Evolutionary conservation across 257 asterid species (phyloP), one percentile per base, ranked within the genome.

Genomic region (Solanum ahanhuiri): DNA sequence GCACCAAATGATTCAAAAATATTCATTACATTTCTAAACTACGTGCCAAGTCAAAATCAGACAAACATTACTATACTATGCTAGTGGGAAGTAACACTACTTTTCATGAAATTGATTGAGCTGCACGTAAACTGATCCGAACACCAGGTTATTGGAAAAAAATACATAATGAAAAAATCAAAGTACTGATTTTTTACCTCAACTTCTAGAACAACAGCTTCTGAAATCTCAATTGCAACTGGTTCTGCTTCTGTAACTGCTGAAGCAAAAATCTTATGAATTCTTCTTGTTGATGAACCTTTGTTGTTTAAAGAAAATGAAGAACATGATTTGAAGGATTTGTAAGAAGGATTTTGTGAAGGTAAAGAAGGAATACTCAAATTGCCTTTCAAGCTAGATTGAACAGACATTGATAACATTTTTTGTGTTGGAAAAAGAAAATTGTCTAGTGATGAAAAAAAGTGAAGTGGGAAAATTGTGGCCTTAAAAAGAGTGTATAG

Each of bases 361-460:
- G 85, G 66, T 86, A 92, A 89, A 58, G 94, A 85, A 17, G 93
- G 89, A 45, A 83, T 82, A 34, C 91, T 86, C 12, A 93, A 81
- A 57, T 82, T 86, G 79, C 87, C 86, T 41, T 87, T 91, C 10
- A 88, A 23, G 85, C 89, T 83, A 67, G 93, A 82, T 51, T 90
- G 93, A 83, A 93, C 54, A 54, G 94, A 51, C 88, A 92, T 89
- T 82, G 94, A 84, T 76, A 90, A 85, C 93, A 94, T 92, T 18
- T 57, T 60, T 92, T 18, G 41, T 43, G 28, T 83, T 23, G 77
- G 64, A 41, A 45, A 39, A 85, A 71, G 7, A 54, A 54, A 1
- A 6, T 0, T 57, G 64, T 18, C 10, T 57, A 57, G 64, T 57
- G 64, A 57, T 57, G 23, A 18, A 57, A 57, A 54, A 57, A 57